Evolutionary conservation across 805 yeast genomes (phyloP), one percentile per base, ranked within the genome.

Genomic region (Schwanniomyces polymorphus): DNA sequence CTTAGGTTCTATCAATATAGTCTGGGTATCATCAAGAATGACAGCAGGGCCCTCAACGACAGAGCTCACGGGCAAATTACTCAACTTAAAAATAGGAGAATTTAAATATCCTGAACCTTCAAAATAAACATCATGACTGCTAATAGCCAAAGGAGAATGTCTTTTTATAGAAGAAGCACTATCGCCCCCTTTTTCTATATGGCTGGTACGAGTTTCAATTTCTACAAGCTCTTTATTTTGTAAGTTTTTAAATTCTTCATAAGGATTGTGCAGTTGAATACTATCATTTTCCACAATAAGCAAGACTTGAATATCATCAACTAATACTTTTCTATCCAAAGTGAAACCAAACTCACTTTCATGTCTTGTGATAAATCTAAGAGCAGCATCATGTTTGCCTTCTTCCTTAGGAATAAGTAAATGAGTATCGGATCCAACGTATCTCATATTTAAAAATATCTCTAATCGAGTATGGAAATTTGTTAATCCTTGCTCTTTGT

Each of bases 341-440:
- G 61, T 61, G 46, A 70, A 70, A 3, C 75, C 75, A 52, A 68
- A 70, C 44, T 70, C 75, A 23, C 45, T 52, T 42, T 55, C 52
- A 46, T 70, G 75, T 48, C 65, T 60, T 11, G 47, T 50, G 6
- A 68, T 49, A 45, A 70, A 70, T 33, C 48, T 48, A 9, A 42
- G 28, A 28, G 53, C 62, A 11, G 65, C 60, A 47, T 63, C 53
- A 49, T 63, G 54, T 25, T 55, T 54, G 7, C 58, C 61, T 17
- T 58, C 64, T 5, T 9, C 38, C 40, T 67, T 64, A 17, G 65
- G 65, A n/a, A 87, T 81, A 87, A 91, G 86, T 51, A 91, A 68
- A 35, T 86, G 84, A 2, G 97, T 86, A 59, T 91, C 97, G n/a
- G 96, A 86, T 7, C 97, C 97, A 51, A 81, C 81, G 60, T 88